These are phyloP conservation scores for Zasmidium cellare DNA, from an alignment of 2,329 filamentous ascomycete species.

Conservation along the genomic window DNA sequence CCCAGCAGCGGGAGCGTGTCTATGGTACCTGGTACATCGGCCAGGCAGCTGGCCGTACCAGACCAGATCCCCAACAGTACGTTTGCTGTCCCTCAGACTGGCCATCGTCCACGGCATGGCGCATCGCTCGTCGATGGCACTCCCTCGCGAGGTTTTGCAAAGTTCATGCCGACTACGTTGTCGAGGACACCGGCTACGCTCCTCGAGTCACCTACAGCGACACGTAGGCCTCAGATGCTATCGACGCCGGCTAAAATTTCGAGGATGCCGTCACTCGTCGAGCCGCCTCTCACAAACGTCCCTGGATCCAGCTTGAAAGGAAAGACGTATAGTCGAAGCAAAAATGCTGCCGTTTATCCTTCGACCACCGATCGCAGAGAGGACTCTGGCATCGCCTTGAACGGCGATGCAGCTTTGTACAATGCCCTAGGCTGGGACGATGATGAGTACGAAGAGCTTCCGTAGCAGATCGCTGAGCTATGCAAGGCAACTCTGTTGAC, in stretches of 20 bases:
- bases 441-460: conserved; percentile 40
- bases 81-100: conserved; percentile 33
- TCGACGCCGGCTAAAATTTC: conserved; percentile 18
- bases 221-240: conserved; percentile 13
- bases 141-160: conserved; percentile 41
- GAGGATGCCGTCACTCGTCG: conserved; percentile 19
- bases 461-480: conserved; percentile 17
- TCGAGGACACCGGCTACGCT: conserved; percentile 19
- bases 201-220: conserved; percentile 25
- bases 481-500: not conserved
- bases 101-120: conserved; percentile 22
- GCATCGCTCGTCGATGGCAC: conserved; percentile 40
- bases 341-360: conserved; percentile 2
- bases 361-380: conserved; percentile 6
- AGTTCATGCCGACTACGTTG: conserved; percentile 30
- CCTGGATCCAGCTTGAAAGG: not conserved
- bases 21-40: conserved; percentile 42
- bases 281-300: conserved; percentile 11
- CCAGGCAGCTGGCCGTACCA: conserved; percentile 30
- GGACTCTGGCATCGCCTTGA: conserved; percentile 9
- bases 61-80: conserved; percentile 16
- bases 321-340: conserved; percentile 9
- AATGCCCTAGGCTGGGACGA: conserved; percentile 50
- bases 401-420: conserved; percentile 35
- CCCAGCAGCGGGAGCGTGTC: conserved; percentile 29